Conservation (phyloP, 306 rosid genomes). For the Luffa aegyptiaca region DNA sequence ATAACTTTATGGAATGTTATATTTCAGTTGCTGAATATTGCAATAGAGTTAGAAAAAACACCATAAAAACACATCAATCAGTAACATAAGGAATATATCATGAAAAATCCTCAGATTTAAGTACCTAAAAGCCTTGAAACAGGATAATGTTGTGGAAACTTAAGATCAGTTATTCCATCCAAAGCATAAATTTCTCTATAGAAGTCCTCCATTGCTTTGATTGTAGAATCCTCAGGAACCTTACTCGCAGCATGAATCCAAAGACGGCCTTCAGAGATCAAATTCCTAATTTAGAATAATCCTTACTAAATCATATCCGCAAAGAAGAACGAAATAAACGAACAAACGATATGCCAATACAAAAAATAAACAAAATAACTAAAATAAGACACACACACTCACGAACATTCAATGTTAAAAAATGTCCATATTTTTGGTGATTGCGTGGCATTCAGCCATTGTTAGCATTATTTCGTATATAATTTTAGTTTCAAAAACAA, state of each 20-base stretch:
- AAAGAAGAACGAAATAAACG: neutral
- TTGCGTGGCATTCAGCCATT: neutral
- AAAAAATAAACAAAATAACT: neutral
- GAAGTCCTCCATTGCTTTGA: conserved; percentile 85
- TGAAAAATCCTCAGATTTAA: neutral
- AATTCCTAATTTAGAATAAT: conserved; percentile 8
- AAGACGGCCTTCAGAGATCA: conserved; percentile 57
- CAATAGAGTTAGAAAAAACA: neutral
- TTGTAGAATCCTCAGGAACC: conserved; percentile 82
- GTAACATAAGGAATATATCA: neutral
- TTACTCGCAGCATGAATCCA: conserved; percentile 98
- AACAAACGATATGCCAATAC: neutral
- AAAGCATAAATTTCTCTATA: conserved; percentile 71
- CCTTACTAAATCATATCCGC: neutral
- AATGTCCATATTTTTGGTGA: neutral
- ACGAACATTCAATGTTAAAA: neutral
- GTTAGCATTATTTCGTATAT: neutral
- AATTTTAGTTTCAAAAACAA: neutral
- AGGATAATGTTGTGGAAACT: conserved; percentile 80
- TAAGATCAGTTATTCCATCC: conserved; percentile 59
- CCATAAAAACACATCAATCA: neutral
- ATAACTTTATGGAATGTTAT: neutral
- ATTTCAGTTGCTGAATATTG: conserved; percentile 1
- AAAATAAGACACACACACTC: neutral
- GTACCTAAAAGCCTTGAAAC: conserved; percentile 85